Evolutionary conservation across 2,329 filamentous ascomycete species (phyloP).

Genomic region (Fusarium phyllophilum): DNA sequence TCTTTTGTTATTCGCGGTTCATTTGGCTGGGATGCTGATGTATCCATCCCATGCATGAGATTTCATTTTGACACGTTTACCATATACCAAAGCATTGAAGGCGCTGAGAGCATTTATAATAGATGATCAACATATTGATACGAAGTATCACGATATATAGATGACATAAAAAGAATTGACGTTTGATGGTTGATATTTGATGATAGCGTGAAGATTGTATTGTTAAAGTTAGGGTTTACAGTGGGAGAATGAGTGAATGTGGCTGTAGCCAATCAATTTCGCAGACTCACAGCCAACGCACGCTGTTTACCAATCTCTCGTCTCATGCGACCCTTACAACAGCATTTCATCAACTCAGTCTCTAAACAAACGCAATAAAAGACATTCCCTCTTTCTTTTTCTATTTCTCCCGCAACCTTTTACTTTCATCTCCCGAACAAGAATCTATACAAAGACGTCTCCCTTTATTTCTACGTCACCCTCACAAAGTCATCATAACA

Average conservation of each 20-base stretch:
- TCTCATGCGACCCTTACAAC: slow-evolving; percentile 1
- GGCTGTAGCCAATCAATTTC: slow-evolving; percentile 8
- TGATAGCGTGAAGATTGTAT: background rate
- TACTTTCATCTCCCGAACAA: background rate
- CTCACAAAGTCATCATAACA: background rate
- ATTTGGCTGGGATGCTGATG: slow-evolving; percentile 3
- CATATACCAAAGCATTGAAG: slow-evolving; percentile 27
- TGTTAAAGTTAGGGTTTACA: background rate
- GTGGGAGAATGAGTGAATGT: background rate
- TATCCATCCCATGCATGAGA: slow-evolving; percentile 14
- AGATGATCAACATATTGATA: slow-evolving; percentile 20
- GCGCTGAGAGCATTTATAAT: slow-evolving; percentile 25
- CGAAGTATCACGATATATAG: slow-evolving; percentile 27
- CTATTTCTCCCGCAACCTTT: background rate
- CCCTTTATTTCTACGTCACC: background rate
- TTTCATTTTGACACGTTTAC: slow-evolving; percentile 4
- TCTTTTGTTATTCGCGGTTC: slow-evolving; percentile 6
- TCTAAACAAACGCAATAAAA: background rate
- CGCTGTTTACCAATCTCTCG: slow-evolving; percentile 17
- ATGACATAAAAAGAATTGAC: slow-evolving; percentile 20
- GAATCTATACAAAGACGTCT: background rate
- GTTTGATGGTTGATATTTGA: background rate
- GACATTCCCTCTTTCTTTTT: background rate
- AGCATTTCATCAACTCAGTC: slow-evolving; percentile 4
- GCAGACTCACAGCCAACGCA: background rate